Evolutionary conservation across 2,329 filamentous ascomycete genomes (phyloP).

Genomic region (Chaetomium sp.): DNA sequence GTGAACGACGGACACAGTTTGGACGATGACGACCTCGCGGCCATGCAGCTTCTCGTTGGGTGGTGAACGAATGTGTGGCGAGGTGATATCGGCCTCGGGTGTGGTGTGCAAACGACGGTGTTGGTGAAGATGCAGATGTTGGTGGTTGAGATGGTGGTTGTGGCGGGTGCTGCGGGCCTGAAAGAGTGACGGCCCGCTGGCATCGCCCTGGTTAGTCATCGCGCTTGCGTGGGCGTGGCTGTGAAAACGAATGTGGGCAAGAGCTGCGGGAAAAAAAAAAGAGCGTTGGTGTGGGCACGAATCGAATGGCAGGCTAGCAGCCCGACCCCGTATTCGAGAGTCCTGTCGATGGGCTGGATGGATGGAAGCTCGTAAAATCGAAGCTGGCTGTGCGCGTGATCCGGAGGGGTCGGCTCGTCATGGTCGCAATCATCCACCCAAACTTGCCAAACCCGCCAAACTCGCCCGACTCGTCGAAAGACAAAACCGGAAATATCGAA

Average conservation of each 20-base stretch:
- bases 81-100: slow-evolving; percentile 26
- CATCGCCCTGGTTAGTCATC: slow-evolving; percentile 47
- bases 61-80: slow-evolving; percentile 37
- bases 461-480: slow-evolving; percentile 16
- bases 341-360: slow-evolving; percentile 18
- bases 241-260: slow-evolving; percentile 27
- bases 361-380: slow-evolving; percentile 28
- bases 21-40: slow-evolving; percentile 49
- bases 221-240: slow-evolving; percentile 40
- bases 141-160: slow-evolving; percentile 35
- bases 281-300: slow-evolving; percentile 27
- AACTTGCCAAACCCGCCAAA: slow-evolving; percentile 28
- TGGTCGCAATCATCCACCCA: slow-evolving; percentile 32
- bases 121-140: slow-evolving; percentile 38
- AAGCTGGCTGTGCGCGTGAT: slow-evolving; percentile 23
- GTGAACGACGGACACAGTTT: slow-evolving; percentile 59
- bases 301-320: slow-evolving; percentile 18
- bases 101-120: slow-evolving; percentile 25
- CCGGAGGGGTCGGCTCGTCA: slow-evolving; percentile 35
- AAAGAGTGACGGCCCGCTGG: slow-evolving; percentile 52
- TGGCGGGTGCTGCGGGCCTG: slow-evolving; percentile 44
- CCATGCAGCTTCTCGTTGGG: slow-evolving; percentile 36
- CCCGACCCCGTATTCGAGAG: slow-evolving; percentile 33
- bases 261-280: slow-evolving; percentile 26
- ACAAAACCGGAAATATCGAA: slow-evolving; percentile 19